phyloP scores from a whole-genome alignment of 352 stramenopile genomes.

The Thalassiosira livingstoniorum region DNA sequence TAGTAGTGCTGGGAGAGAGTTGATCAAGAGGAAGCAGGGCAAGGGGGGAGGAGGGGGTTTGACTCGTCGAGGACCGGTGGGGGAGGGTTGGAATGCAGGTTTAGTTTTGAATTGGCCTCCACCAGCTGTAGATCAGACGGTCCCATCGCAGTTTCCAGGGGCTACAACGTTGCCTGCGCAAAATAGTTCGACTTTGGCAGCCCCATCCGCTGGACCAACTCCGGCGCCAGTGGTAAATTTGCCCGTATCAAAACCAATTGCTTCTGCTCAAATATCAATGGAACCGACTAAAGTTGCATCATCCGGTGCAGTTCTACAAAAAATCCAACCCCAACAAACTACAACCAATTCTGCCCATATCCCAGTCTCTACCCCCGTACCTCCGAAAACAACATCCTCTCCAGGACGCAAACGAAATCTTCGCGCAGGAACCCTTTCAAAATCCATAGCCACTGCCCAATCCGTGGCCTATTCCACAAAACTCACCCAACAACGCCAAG shows the following conservation, averaged over 20 bases:
- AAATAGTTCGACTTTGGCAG: no score
- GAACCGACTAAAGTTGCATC: no score
- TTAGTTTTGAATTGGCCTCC: conserved; percentile 83
- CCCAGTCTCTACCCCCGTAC: not conserved
- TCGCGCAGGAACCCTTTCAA: conserved; percentile 26
- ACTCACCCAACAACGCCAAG: conserved; percentile 18
- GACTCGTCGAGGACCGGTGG: conserved; percentile 61
- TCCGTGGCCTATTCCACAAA: conserved; percentile 12
- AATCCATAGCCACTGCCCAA: conserved; percentile 22
- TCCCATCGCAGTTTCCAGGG: not conserved
- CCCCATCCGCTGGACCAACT: no score
- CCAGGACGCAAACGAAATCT: conserved; percentile 24
- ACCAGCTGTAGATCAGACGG: not conserved
- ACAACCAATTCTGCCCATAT: no score
- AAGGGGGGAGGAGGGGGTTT: conserved; percentile 41
- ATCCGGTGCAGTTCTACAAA: no score
- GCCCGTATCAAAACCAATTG: no score
- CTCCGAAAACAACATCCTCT: not conserved
- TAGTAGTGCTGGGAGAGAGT: conserved; percentile 50
- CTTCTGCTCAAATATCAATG: no score
- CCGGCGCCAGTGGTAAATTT: no score
- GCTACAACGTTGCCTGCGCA: not conserved
- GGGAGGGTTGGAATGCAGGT: conserved; percentile 80
- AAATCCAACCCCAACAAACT: no score
- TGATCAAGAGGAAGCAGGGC: conserved; percentile 61